phyloP scores from a whole-genome alignment of 1,284 basidiomycete species.

The Tylopilus microsporus region DNA sequence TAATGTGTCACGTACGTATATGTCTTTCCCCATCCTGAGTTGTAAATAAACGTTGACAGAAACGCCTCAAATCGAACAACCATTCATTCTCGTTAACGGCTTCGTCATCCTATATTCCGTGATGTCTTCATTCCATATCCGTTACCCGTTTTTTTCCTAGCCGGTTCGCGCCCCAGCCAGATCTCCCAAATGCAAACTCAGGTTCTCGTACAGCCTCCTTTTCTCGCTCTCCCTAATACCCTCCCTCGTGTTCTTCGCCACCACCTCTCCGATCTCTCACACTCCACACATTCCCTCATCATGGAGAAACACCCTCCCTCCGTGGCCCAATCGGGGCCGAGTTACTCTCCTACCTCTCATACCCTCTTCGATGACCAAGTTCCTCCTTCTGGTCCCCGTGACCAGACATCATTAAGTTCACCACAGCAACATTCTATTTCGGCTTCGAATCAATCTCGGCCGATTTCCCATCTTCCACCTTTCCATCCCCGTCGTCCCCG shows the following conservation, averaged over 20 bases:
- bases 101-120: slow-evolving; percentile 18
- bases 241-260: slow-evolving; percentile 12
- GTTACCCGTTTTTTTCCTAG: slow-evolving; percentile 16
- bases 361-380: slow-evolving; percentile 12
- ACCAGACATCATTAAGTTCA: slow-evolving; percentile 15
- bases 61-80: slow-evolving; percentile 25
- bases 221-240: slow-evolving; percentile 7
- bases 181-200: slow-evolving; percentile 26
- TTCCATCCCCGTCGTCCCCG: slow-evolving; percentile 8
- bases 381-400: slow-evolving; percentile 14
- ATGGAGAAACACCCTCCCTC: slow-evolving; percentile 9
- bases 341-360: slow-evolving; percentile 3
- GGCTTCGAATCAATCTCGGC: slow-evolving; percentile 14
- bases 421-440: slow-evolving; percentile 13
- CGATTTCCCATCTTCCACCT: slow-evolving; percentile 4
- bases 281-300: neutral
- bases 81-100: slow-evolving; percentile 25
- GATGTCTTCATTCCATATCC: slow-evolving; percentile 15
- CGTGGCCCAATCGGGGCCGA: slow-evolving; percentile 15
- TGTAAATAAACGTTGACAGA: slow-evolving; percentile 30
- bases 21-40: slow-evolving; percentile 15
- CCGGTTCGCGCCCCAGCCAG: slow-evolving; percentile 16
- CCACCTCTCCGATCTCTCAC: slow-evolving; percentile 6
- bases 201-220: slow-evolving; percentile 22
- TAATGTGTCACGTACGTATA: slow-evolving; percentile 25